These are phyloP conservation scores for Moniliophthora roreri DNA, from an alignment of 1,284 basidiomycete species.

Conservation along the genomic window DNA sequence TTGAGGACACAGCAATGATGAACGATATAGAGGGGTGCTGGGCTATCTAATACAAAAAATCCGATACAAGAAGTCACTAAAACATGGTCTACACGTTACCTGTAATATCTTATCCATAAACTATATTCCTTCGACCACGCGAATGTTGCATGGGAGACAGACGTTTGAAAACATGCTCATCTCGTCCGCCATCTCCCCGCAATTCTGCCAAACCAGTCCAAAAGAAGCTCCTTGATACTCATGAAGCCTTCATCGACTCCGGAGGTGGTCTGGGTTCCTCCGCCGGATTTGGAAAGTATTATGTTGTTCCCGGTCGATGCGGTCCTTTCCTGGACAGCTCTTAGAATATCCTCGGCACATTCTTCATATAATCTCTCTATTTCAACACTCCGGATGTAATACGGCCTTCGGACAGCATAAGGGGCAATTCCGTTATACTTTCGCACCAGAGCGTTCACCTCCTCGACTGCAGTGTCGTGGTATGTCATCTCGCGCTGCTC, in stretches of 20 bases:
- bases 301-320: neutral
- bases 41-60: neutral
- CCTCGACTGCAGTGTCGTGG: constrained; percentile 67
- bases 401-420: constrained; percentile 64
- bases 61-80: neutral
- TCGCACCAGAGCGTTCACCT: constrained; percentile 74
- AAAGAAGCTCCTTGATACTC: constrained; percentile 10
- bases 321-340: constrained; percentile 34
- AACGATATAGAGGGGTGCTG: neutral
- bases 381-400: constrained; percentile 58
- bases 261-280: neutral
- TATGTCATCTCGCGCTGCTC: constrained; percentile 67
- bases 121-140: neutral
- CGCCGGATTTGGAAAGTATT: neutral
- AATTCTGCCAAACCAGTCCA: constrained; percentile 6
- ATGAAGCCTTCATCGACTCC: constrained; percentile 10
- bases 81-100: constrained; percentile 1
- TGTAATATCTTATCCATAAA: neutral
- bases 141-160: neutral
- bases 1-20: neutral
- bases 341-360: constrained; percentile 52
- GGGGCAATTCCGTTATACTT: constrained; percentile 83
- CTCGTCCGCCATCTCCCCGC: constrained; percentile 8
- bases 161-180: neutral
- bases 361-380: constrained; percentile 56